These are phyloP conservation scores for Tetraselmis striata DNA, from an alignment of 139 green algal genomes.

Conservation along the genomic window DNA sequence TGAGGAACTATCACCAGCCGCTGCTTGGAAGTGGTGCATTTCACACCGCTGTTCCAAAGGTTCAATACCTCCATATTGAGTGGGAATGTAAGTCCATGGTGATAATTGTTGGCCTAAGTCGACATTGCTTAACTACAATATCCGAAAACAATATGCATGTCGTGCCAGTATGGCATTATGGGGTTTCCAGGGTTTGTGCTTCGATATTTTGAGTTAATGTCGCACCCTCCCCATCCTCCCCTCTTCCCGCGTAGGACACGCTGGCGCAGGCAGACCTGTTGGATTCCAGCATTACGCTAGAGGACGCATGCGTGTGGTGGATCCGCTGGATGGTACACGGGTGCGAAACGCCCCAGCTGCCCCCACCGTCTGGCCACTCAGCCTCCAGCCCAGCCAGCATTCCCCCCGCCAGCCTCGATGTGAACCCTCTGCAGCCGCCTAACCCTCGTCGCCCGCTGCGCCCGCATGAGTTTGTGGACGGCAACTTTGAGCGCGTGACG, in stretches of 20 bases:
- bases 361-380: background rate
- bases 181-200: too few species aligned
- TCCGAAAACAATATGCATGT: background rate
- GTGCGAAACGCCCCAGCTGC: background rate
- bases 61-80: too few species aligned
- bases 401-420: too few species aligned
- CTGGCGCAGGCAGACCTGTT: background rate
- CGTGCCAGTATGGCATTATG: too few species aligned
- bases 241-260: background rate
- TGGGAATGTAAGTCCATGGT: too few species aligned
- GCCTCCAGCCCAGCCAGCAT: too few species aligned
- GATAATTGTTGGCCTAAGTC: background rate
- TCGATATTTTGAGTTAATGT: background rate
- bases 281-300: background rate
- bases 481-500: background rate
- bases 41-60: too few species aligned
- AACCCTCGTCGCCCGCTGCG: background rate
- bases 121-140: background rate
- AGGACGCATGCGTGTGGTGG: slow-evolving; percentile 1
- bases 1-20: too few species aligned
- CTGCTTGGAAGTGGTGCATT: too few species aligned
- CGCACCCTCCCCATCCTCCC: background rate
- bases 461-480: background rate
- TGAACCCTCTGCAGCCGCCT: too few species aligned
- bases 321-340: slow-evolving; percentile 5